phyloP scores from a whole-genome alignment of 805 yeast genomes.

The Candida vaughaniae region DNA sequence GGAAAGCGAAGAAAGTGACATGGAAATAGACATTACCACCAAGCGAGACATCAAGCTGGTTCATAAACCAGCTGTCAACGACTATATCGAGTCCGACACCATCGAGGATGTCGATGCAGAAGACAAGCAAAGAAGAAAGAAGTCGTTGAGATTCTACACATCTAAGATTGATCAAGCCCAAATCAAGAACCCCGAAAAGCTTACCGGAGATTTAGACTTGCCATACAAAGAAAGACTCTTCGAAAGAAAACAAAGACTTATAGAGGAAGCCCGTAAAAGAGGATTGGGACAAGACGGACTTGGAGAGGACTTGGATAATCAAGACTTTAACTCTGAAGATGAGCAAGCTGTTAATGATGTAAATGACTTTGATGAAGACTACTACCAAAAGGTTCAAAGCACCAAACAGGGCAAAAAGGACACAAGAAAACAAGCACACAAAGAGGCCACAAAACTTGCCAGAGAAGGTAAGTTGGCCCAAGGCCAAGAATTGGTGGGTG shows the following conservation, averaged over 20 bases:
- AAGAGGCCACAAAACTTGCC: conserved; percentile 71
- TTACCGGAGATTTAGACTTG: conserved; percentile 83
- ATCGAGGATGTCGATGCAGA: conserved; percentile 82
- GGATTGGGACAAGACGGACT: conserved; percentile 51
- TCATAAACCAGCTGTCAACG: conserved; percentile 32
- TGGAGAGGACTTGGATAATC: conserved; percentile 57
- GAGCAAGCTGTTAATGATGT: conserved; percentile 35
- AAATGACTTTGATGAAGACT: conserved; percentile 43
- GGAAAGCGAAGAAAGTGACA: conserved; percentile 25
- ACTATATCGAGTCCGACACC: conserved; percentile 61
- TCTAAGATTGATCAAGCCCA: conserved; percentile 90
- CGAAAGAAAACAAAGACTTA: conserved; percentile 83
- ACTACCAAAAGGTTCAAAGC: conserved; percentile 56
- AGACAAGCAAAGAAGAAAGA: conserved; percentile 78
- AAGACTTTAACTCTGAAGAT: conserved; percentile 50
- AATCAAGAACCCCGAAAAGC: conserved; percentile 44
- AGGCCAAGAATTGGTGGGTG: conserved; percentile 62
- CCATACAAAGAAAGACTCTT: conserved; percentile 89
- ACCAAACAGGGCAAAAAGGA: conserved; percentile 49
- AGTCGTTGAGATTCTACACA: conserved; percentile 89
- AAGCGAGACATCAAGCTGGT: conserved; percentile 49
- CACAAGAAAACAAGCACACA: conserved; percentile 63
- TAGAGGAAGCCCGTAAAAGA: conserved; percentile 85
- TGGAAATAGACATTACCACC: conserved; percentile 51
- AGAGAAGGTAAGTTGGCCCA: conserved; percentile 82